These are phyloP conservation scores for Dryadomyces quercus-mongolicae DNA, from an alignment of 2,329 filamentous ascomycete species.

Conservation along the genomic window DNA sequence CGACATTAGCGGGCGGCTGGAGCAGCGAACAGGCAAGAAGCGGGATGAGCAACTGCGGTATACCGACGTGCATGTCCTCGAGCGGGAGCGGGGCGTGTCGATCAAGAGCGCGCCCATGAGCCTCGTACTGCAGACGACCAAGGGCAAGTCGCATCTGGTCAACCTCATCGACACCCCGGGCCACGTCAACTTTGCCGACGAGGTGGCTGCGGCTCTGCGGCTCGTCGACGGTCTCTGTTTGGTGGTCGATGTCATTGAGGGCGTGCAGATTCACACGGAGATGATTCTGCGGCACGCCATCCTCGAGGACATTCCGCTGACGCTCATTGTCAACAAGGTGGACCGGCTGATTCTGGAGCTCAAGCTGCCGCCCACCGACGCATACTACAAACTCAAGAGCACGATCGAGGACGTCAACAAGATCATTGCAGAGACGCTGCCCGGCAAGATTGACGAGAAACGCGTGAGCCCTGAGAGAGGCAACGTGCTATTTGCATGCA, in stretches of 20 bases:
- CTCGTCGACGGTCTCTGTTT: conserved; percentile 86
- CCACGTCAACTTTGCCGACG: conserved; percentile 97
- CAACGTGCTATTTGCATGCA: conserved; percentile 94
- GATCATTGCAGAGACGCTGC: conserved; percentile 76
- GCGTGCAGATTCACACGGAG: conserved; percentile 97
- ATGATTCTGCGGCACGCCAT: conserved; percentile 95
- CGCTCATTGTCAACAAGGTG: conserved; percentile 93
- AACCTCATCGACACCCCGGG: conserved; percentile 95
- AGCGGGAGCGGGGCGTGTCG: conserved; percentile 80
- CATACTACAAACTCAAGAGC: conserved; percentile 98
- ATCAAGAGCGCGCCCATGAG: conserved; percentile 94
- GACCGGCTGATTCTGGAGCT: conserved; percentile 89
- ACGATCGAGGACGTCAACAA: conserved; percentile 98
- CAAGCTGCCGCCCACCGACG: conserved; percentile 85
- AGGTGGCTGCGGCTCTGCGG: conserved; percentile 78
- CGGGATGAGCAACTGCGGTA: conserved; percentile 87
- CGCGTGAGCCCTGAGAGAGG: conserved; percentile 91
- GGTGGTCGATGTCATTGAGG: conserved; percentile 92
- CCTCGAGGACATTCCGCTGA: conserved; percentile 77
- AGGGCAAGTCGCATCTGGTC: conserved; percentile 87
- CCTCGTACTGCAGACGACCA: conserved; percentile 73
- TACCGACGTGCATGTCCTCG: conserved; percentile 81
- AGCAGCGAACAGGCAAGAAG: conserved; percentile 69
- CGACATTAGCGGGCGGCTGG: conserved; percentile 65
- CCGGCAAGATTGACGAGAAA: conserved; percentile 65